Percentiles rank a stretch among this genome's conserved stretches.
These are phyloP conservation scores for Rhizoclosmatium globosum DNA, from an alignment of 192 early-diverging fungal genomes.

Conservation along the genomic window DNA sequence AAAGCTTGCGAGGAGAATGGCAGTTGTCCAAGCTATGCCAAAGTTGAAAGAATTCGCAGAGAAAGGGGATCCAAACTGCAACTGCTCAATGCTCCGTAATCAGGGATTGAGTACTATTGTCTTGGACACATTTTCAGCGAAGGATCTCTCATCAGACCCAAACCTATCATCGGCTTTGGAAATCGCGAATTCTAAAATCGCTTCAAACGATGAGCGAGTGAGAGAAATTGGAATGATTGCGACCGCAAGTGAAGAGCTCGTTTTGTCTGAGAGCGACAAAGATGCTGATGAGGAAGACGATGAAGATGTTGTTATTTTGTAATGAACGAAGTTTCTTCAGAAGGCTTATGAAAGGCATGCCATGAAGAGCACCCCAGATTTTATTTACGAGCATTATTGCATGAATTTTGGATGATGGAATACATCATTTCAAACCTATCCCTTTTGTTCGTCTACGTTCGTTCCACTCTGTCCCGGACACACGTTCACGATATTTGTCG, in stretches of 20 bases:
- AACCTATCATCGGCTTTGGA: neutral
- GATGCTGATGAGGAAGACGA: neutral
- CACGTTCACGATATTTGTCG: neutral
- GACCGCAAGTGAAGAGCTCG: neutral
- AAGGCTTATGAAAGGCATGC: too few species aligned
- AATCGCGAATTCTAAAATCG: neutral
- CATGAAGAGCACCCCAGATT: too few species aligned
- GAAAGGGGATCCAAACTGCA: neutral
- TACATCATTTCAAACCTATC: neutral
- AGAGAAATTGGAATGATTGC: neutral
- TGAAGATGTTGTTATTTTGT: neutral
- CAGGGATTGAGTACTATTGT: neutral
- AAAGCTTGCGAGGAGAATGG: constrained; percentile 15
- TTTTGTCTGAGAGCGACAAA: constrained; percentile 1
- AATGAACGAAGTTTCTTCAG: too few species aligned
- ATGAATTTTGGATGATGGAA: too few species aligned
- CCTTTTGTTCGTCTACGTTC: neutral
- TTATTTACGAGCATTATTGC: too few species aligned
- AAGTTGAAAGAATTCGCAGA: neutral
- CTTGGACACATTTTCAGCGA: neutral
- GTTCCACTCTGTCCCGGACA: neutral
- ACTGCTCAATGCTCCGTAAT: neutral
- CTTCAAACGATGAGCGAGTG: neutral
- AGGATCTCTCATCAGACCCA: neutral
- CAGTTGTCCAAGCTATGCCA: neutral